phyloP scores from a whole-genome alignment of 2,329 filamentous ascomycete genomes.

The Cryoendolithus antarcticus region DNA sequence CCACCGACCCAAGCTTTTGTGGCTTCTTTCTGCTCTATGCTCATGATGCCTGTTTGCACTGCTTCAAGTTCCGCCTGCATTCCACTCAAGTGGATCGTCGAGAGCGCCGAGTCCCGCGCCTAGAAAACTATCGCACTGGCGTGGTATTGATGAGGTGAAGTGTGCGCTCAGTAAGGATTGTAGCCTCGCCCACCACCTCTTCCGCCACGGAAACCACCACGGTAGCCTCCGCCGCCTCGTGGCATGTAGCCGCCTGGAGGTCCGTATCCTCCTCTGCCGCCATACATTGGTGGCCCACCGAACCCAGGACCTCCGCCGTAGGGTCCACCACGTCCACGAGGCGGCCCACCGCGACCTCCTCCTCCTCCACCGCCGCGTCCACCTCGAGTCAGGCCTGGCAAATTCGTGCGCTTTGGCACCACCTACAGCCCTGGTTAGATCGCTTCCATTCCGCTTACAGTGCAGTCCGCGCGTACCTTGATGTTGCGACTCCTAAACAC shows the following conservation, averaged over 20 bases:
- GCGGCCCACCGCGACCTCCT: constrained; percentile 29
- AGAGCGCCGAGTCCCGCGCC: no score
- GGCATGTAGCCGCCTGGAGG: constrained; percentile 18
- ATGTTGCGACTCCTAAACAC: constrained; percentile 88
- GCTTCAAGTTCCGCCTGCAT: no score
- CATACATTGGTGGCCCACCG: constrained; percentile 34
- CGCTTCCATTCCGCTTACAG: not conserved
- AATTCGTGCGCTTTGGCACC: constrained; percentile 86
- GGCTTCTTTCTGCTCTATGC: constrained; percentile 14
- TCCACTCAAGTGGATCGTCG: no score
- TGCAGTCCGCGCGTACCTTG: constrained; percentile 51
- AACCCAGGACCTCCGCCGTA: constrained; percentile 36
- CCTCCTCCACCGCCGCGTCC: constrained; percentile 45
- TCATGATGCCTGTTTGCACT: no score
- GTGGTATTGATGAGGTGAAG: not conserved
- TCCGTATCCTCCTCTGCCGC: constrained; percentile 36
- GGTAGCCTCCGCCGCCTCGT: constrained; percentile 28
- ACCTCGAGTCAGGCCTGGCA: constrained; percentile 85
- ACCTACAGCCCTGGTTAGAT: constrained; percentile 41
- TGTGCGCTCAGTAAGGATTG: constrained; percentile 23
- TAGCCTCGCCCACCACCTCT: constrained; percentile 23
- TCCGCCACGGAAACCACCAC: constrained; percentile 24
- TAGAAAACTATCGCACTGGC: no score
- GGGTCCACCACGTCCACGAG: constrained; percentile 23
- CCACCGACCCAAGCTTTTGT: constrained; percentile 11